phyloP scores from a whole-genome alignment of 140 eudicot genomes.

The Erigeron philadelphicus region DNA sequence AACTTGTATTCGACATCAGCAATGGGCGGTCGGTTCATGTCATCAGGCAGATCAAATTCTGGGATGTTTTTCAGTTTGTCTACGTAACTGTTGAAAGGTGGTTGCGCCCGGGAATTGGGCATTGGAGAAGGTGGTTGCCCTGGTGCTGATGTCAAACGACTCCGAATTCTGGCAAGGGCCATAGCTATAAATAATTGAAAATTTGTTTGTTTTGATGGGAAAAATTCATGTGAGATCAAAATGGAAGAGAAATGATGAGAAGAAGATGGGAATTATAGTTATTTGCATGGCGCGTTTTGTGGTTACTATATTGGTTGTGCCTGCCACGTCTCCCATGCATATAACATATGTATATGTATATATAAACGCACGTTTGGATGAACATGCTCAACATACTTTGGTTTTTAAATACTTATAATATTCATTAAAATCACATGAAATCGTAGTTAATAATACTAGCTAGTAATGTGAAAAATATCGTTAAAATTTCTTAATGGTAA shows the following conservation, averaged over 20 bases:
- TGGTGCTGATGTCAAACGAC: constrained; percentile 27
- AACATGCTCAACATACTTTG: too few relatives aligned
- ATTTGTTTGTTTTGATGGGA: background rate
- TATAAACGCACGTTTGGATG: too few relatives aligned
- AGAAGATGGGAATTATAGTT: constrained; percentile 17
- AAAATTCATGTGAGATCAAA: constrained; percentile 22
- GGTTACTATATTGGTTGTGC: constrained; percentile 8
- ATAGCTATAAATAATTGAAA: constrained; percentile 12
- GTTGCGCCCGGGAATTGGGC: constrained; percentile 44
- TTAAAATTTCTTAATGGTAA: too few relatives aligned
- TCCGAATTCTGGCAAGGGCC: constrained; percentile 39
- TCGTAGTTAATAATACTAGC: too few relatives aligned
- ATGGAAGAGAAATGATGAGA: constrained; percentile 23
- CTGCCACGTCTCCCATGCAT: constrained; percentile 20
- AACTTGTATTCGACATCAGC: constrained; percentile 40
- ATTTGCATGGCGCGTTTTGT: constrained; percentile 22
- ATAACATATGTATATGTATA: background rate
- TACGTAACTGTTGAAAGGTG: constrained; percentile 37
- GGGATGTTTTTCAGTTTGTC: constrained; percentile 44
- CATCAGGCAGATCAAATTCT: constrained; percentile 39
- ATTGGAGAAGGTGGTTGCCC: constrained; percentile 67
- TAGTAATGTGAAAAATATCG: too few relatives aligned
- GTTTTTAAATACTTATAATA: too few relatives aligned
- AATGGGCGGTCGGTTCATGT: constrained; percentile 31
- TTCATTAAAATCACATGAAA: too few relatives aligned